Percentiles rank a stretch among this genome's conserved stretches.
Evolutionary conservation across 352 stramenopile species (phyloP).

Genomic region (Globisporangium echinulatum): DNA sequence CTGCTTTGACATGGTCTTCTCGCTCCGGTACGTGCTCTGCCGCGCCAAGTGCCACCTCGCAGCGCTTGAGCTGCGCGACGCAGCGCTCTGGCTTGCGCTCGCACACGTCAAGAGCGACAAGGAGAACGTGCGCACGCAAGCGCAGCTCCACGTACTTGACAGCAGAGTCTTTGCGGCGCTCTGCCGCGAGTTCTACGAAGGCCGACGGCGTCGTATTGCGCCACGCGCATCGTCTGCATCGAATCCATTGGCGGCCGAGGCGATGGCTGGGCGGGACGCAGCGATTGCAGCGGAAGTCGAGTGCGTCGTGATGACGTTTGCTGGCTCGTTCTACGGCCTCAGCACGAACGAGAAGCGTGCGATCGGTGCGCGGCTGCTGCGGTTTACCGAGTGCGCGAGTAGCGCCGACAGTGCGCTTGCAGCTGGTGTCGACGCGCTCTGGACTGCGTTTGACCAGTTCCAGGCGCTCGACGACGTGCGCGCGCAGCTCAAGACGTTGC

Average conservation of each 20-base stretch:
- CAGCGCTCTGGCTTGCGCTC: slow-evolving; percentile 68
- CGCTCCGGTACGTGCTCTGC: slow-evolving; percentile 59
- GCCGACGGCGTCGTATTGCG: slow-evolving; percentile 8
- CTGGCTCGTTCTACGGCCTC: slow-evolving; percentile 58
- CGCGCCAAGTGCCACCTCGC: slow-evolving; percentile 62
- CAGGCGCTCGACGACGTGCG: slow-evolving; percentile 58
- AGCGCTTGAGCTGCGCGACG: slow-evolving; percentile 40
- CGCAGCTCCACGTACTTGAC: slow-evolving; percentile 64
- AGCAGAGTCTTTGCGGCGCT: slow-evolving; percentile 51
- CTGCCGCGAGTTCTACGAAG: slow-evolving; percentile 50
- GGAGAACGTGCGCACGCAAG: slow-evolving; percentile 59
- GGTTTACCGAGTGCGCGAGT: slow-evolving; percentile 39
- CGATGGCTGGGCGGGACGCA: slow-evolving; percentile 12
- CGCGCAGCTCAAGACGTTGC: slow-evolving; percentile 70
- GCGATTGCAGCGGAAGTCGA: slow-evolving; percentile 36
- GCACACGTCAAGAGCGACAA: slow-evolving; percentile 71
- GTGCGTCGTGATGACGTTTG: slow-evolving; percentile 46
- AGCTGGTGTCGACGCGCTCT: slow-evolving; percentile 47
- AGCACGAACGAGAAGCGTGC: slow-evolving; percentile 50
- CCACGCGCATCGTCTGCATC: neutral
- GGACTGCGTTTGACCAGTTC: slow-evolving; percentile 67
- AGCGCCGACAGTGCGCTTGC: slow-evolving; percentile 43
- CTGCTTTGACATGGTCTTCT: slow-evolving; percentile 79
- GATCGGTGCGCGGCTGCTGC: slow-evolving; percentile 41
- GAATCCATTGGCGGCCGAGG: neutral